These are phyloP conservation scores for Adenanthera pavonina DNA, from an alignment of 306 rosid species.

Conservation along the genomic window DNA sequence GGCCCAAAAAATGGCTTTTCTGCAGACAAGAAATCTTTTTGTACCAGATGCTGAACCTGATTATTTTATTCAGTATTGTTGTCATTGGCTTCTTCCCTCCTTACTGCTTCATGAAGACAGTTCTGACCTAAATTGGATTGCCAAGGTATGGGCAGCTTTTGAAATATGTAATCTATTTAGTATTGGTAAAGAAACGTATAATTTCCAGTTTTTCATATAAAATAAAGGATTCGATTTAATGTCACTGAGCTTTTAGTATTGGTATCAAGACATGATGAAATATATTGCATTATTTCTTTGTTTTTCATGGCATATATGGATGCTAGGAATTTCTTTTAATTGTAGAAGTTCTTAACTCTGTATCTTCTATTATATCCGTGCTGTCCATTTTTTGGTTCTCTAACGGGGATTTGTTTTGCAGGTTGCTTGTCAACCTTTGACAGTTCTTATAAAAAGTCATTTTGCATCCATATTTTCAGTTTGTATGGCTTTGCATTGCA, in stretches of 20 bases:
- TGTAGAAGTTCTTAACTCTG: background rate
- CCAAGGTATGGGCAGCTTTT: slow-evolving; percentile 59
- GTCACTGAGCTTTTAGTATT: slow-evolving; percentile 20
- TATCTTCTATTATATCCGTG: background rate
- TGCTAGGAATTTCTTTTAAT: background rate
- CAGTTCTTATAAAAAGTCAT: slow-evolving; percentile 66
- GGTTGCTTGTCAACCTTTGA: slow-evolving; percentile 76
- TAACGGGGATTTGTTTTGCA: slow-evolving; percentile 48
- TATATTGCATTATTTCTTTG: slow-evolving; percentile 13
- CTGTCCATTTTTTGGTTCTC: slow-evolving; percentile 35
- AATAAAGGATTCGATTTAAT: slow-evolving; percentile 6
- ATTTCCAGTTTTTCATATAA: background rate
- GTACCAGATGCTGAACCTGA: slow-evolving; percentile 77
- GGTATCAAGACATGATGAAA: slow-evolving; percentile 27
- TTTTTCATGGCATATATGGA: background rate
- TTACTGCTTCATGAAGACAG: slow-evolving; percentile 68
- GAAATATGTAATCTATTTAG: slow-evolving; percentile 18
- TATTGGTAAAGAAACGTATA: slow-evolving; percentile 34
- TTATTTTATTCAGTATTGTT: slow-evolving; percentile 80
- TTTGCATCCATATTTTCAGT: slow-evolving; percentile 79
- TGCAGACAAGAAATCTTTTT: slow-evolving; percentile 83
- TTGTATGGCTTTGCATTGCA: slow-evolving; percentile 80
- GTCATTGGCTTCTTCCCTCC: slow-evolving; percentile 93
- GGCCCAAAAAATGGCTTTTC: slow-evolving; percentile 24
- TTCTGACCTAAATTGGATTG: slow-evolving; percentile 74